Percentiles rank a stretch among this genome's conserved stretches.
Evolutionary conservation across 257 asterid genomes (phyloP).

Genomic region (Ophiorrhiza pumila): DNA sequence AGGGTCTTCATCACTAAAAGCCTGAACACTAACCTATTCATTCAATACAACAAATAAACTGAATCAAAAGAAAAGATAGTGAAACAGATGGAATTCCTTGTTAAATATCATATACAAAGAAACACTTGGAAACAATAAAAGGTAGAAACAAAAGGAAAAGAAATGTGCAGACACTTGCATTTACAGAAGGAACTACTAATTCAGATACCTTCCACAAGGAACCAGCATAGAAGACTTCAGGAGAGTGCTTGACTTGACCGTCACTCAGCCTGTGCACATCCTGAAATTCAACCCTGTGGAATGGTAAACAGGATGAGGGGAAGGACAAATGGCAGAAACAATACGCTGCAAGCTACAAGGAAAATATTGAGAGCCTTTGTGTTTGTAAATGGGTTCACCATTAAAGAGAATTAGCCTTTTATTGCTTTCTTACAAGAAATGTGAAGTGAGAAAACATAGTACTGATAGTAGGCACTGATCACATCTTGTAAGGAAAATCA

Average conservation of each 20-base stretch:
- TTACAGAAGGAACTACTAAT: constrained; percentile 3
- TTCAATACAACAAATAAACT: constrained; percentile 25
- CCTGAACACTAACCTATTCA: constrained; percentile 87
- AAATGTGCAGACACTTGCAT: not conserved
- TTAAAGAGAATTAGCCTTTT: not conserved
- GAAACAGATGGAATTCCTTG: not conserved
- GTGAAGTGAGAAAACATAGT: not conserved
- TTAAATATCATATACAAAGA: constrained; percentile 9
- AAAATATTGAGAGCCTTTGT: not conserved
- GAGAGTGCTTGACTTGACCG: constrained; percentile 94
- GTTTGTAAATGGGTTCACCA: not conserved
- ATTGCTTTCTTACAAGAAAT: not conserved
- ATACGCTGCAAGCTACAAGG: not conserved
- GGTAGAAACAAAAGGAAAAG: constrained; percentile 2
- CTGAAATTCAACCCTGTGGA: constrained; percentile 83
- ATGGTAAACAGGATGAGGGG: constrained; percentile 14
- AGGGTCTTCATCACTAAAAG: constrained; percentile 93
- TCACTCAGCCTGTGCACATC: constrained; percentile 86
- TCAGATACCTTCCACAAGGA: constrained; percentile 87
- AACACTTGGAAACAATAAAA: constrained; percentile 12
- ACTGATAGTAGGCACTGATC: not conserved
- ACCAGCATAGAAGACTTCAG: constrained; percentile 93
- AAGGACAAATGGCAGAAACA: not conserved
- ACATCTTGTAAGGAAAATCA: not conserved
- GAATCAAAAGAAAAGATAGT: not conserved